Evolutionary conservation across 768 basidiomycete species (phyloP).

Genomic region (Collybia sp.): DNA sequence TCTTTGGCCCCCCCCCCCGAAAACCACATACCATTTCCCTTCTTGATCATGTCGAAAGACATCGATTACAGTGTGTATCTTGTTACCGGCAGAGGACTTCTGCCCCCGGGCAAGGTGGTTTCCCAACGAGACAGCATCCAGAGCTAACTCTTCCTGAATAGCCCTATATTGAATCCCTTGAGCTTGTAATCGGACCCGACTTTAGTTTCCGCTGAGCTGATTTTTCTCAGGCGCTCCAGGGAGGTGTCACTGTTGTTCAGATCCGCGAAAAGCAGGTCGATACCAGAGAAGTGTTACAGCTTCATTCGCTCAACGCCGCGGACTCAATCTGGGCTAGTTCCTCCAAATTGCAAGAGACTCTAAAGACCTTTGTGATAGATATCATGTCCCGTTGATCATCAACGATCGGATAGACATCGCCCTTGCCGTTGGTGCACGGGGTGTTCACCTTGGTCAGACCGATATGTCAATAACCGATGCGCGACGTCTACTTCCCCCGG

Average conservation of each 20-base stretch:
- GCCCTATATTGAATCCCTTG: conserved; percentile 69
- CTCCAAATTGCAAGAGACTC: conserved; percentile 65
- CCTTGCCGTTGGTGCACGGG: conserved; percentile 67
- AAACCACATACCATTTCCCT: not conserved
- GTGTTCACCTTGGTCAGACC: conserved; percentile 87
- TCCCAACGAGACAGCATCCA: not conserved
- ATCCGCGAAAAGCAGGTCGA: conserved; percentile 82
- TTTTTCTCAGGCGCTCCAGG: conserved; percentile 63
- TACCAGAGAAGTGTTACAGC: conserved; percentile 61
- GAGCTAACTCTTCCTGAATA: conserved; percentile 20
- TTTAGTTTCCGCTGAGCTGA: conserved; percentile 4
- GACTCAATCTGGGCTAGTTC: conserved; percentile 44
- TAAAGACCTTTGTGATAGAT: conserved; percentile 68
- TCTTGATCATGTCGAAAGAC: conserved; percentile 6
- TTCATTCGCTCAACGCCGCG: not conserved
- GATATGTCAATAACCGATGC: conserved; percentile 75
- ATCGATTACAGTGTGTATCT: conserved; percentile 78
- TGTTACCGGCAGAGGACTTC: conserved; percentile 76
- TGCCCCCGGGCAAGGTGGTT: conserved; percentile 67
- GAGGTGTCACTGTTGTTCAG: conserved; percentile 89
- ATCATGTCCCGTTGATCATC: conserved; percentile 80
- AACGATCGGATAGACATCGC: conserved; percentile 89
- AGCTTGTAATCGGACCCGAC: conserved; percentile 45
- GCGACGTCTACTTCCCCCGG: conserved; percentile 60
- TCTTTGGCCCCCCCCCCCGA: too few relatives aligned